A percentile compares a stretch with the other conserved stretches of the same genome.
These are phyloP conservation scores for Fusarium sp. DNA, from an alignment of 2,329 filamentous ascomycete species.

Conservation along the genomic window DNA sequence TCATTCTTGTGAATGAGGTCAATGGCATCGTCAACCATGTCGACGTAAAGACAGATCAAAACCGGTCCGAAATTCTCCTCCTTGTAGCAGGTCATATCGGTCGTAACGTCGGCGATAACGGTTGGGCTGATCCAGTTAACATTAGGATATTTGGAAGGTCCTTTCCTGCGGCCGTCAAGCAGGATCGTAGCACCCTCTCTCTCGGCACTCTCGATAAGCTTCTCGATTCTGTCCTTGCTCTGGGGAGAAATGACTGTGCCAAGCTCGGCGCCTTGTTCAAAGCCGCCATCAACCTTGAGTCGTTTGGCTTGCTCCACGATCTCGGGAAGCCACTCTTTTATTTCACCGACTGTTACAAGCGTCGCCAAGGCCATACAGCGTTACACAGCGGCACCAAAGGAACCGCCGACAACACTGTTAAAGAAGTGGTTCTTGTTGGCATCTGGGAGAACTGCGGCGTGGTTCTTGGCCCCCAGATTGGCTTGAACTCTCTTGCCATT, in stretches of 20 bases:
- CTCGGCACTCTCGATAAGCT: neutral
- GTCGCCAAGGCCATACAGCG: slow-evolving; percentile 89
- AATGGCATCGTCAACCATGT: slow-evolving; percentile 83
- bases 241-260: slow-evolving; percentile 85
- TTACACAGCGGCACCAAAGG: slow-evolving; percentile 87
- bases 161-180: neutral
- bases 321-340: slow-evolving; percentile 78
- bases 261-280: slow-evolving; percentile 65
- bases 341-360: slow-evolving; percentile 75
- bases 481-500: slow-evolving; percentile 74
- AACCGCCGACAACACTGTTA: slow-evolving; percentile 84
- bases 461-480: slow-evolving; percentile 84
- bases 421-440: slow-evolving; percentile 90
- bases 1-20: slow-evolving; percentile 86
- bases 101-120: slow-evolving; percentile 85
- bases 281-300: slow-evolving; percentile 76
- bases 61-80: slow-evolving; percentile 90
- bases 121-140: slow-evolving; percentile 68
- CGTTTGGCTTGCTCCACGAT: slow-evolving; percentile 81
- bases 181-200: neutral
- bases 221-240: slow-evolving; percentile 82
- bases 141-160: neutral
- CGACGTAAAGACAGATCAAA: slow-evolving; percentile 81
- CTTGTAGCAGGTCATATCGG: slow-evolving; percentile 84
- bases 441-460: slow-evolving; percentile 86